A percentile compares a stretch with the other conserved stretches of the same genome.
Evolutionary conservation across 306 rosid genomes (phyloP).

Genomic region (Cicer judaicum): DNA sequence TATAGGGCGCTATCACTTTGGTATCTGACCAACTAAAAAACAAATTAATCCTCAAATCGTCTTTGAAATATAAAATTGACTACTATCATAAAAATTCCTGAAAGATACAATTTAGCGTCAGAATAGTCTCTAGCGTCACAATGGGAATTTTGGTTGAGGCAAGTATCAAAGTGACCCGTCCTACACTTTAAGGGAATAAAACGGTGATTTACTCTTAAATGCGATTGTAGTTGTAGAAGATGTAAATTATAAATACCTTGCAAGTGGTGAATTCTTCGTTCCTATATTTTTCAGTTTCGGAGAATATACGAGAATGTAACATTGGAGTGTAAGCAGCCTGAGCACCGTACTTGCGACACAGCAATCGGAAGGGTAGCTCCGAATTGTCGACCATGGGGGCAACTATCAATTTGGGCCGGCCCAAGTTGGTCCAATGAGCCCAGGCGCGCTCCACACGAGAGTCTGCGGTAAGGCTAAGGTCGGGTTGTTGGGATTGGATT

Average conservation of each 20-base stretch:
- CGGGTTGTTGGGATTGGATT: slow-evolving; percentile 43
- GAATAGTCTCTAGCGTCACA: too few species aligned
- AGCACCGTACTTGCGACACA: slow-evolving; percentile 92
- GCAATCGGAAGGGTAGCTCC: slow-evolving; percentile 88
- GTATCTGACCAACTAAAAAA: too few species aligned
- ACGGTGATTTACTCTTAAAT: too few species aligned
- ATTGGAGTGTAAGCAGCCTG: slow-evolving; percentile 58
- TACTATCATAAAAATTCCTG: too few species aligned
- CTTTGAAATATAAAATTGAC: too few species aligned
- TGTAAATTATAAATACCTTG: slow-evolving; percentile 26
- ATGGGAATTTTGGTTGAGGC: too few species aligned
- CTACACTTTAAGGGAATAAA: too few species aligned
- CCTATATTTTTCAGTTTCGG: slow-evolving; percentile 82
- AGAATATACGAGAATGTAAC: slow-evolving; percentile 57
- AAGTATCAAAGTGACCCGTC: too few species aligned
- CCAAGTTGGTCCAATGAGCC: slow-evolving; percentile 87
- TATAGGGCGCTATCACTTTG: too few species aligned
- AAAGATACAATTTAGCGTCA: too few species aligned
- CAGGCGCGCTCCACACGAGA: slow-evolving; percentile 76
- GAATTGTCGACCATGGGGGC: slow-evolving; percentile 99
- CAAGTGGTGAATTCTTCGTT: slow-evolving; percentile 89
- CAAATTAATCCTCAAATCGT: too few species aligned
- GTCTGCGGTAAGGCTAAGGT: slow-evolving; percentile 51
- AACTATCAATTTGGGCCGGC: slow-evolving; percentile 79
- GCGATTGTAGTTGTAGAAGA: neutral